Evolutionary conservation across 139 green algal species (phyloP).

Genomic region (Micractinium sp.): DNA sequence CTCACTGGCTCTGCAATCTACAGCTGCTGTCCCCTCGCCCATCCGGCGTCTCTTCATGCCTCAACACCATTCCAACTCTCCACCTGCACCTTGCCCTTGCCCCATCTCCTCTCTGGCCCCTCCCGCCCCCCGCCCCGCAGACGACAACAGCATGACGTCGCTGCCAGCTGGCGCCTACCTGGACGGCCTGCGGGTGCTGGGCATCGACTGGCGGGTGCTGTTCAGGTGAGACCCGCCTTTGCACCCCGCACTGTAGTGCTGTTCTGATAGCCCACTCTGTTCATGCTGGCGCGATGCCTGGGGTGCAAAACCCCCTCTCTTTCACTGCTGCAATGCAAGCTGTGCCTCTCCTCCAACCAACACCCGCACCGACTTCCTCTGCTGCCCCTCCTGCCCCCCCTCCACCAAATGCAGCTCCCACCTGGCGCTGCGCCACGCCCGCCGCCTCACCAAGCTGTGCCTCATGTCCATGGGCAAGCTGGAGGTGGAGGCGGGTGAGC

Average conservation of each 20-base stretch:
- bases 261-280: not conserved
- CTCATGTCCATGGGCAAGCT: slow-evolving; percentile 32
- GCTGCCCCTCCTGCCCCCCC: not conserved
- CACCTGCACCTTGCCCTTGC: not conserved
- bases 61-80: not conserved
- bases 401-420: not conserved
- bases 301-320: not conserved
- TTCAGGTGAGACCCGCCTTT: not conserved
- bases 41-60: too few species aligned
- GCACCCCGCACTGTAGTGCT: not conserved
- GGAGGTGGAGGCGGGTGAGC: slow-evolving; percentile 19
- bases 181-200: slow-evolving; percentile 13
- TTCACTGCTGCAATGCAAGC: not conserved
- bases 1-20: too few species aligned
- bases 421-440: slow-evolving; percentile 13
- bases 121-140: not conserved
- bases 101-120: not conserved
- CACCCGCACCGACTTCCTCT: not conserved
- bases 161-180: slow-evolving; percentile 19
- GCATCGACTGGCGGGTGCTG: slow-evolving; percentile 33
- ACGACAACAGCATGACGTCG: slow-evolving; percentile 26
- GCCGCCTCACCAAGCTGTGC: slow-evolving; percentile 31
- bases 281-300: too few species aligned
- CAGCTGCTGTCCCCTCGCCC: too few species aligned
- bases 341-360: not conserved